Percentiles rank a stretch among this genome's conserved stretches.
phyloP scores from a whole-genome alignment of 1,139 yeast genomes.

The Geotrichum restrictum region DNA sequence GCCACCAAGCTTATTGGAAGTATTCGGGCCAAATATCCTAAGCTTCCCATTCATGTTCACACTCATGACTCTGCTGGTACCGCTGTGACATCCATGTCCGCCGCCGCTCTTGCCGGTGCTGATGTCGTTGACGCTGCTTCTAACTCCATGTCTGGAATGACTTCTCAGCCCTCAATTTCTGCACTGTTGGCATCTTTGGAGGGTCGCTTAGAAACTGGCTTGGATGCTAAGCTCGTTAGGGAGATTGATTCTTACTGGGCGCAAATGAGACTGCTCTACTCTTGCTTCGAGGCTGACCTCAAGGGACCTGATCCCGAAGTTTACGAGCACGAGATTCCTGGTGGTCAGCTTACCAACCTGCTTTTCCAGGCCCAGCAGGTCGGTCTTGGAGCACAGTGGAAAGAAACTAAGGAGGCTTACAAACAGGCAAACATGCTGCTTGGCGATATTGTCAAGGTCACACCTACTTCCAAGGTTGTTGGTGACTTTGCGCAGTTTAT shows the following conservation, averaged over 20 bases:
- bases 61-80: constrained; percentile 99
- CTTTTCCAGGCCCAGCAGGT: constrained; percentile 98
- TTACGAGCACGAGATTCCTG: constrained; percentile 96
- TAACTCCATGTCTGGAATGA: constrained; percentile 96
- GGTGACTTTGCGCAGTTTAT: constrained; percentile 98
- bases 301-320: constrained; percentile 99
- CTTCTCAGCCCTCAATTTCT: constrained; percentile 94
- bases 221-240: constrained; percentile 63
- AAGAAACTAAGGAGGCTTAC: constrained; percentile 89
- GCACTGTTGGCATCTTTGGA: constrained; percentile 90
- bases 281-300: constrained; percentile 96
- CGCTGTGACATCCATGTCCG: constrained; percentile 95
- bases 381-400: constrained; percentile 95
- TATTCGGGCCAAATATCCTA: constrained; percentile 82
- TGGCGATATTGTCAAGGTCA: constrained; percentile 96
- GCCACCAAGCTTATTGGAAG: constrained; percentile 76
- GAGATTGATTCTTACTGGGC: constrained; percentile 96
- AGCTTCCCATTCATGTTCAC: constrained; percentile 95
- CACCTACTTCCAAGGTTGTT: constrained; percentile 98
- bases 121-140: constrained; percentile 97
- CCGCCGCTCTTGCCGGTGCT: constrained; percentile 93
- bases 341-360: constrained; percentile 96
- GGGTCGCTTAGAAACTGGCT: constrained; percentile 76
- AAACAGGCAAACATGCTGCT: constrained; percentile 81
- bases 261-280: constrained; percentile 92